Conservation (phyloP, 176 grass and related monocot genomes). For the Panicum miliaceum region DNA sequence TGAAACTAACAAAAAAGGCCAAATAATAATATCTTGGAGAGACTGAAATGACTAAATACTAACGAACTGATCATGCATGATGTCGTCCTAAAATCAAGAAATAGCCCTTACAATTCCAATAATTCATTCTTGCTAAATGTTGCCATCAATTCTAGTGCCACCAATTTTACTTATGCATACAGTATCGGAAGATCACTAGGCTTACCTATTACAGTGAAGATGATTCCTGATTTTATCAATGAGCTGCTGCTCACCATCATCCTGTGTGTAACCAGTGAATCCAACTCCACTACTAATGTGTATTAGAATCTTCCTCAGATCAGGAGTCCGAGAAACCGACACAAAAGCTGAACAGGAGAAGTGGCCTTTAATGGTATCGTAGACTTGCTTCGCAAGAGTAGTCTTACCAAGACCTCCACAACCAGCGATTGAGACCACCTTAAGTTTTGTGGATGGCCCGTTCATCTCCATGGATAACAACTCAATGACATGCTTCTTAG, state of each 20-base stretch:
- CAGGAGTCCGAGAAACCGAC: background rate
- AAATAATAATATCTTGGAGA: too few species aligned
- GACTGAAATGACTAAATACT: too few species aligned
- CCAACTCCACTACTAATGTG: background rate
- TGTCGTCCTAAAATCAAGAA: too few species aligned
- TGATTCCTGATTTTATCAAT: background rate
- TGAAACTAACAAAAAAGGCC: too few species aligned
- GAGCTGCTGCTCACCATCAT: background rate
- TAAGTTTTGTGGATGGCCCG: background rate
- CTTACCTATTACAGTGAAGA: background rate
- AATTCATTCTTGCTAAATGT: too few species aligned
- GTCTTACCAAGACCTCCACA: constrained; percentile 31
- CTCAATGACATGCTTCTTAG: constrained; percentile 11
- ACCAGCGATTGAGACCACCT: background rate
- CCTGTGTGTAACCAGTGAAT: fast-evolving
- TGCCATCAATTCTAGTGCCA: too few species aligned
- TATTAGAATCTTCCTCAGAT: background rate
- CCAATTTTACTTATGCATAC: too few species aligned
- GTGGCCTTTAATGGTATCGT: background rate
- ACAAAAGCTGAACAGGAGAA: background rate
- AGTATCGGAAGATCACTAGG: too few species aligned
- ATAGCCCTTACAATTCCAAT: too few species aligned
- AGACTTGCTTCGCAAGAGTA: constrained; percentile 12
- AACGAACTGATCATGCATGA: too few species aligned
- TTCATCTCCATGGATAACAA: background rate